Percentiles rank a stretch among this genome's conserved stretches.
Evolutionary conservation across 2,329 filamentous ascomycete genomes (phyloP).

Genomic region (Parastagonospora nodorum): DNA sequence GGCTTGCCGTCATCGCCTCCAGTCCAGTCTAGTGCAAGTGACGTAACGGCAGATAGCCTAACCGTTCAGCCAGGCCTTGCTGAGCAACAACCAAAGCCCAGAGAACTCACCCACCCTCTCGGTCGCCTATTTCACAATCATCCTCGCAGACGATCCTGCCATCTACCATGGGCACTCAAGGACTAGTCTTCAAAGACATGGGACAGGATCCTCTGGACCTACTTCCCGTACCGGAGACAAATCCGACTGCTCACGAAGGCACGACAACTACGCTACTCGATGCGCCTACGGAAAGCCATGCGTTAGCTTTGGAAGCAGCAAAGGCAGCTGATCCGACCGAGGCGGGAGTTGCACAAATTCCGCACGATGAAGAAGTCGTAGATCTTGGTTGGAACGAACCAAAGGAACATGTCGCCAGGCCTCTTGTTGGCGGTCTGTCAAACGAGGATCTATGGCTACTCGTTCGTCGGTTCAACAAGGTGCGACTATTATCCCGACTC

Average conservation of each 20-base stretch:
- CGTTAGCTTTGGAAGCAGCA: constrained; percentile 48
- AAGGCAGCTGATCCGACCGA: constrained; percentile 43
- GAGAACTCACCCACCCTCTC: neutral
- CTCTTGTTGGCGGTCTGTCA: constrained; percentile 68
- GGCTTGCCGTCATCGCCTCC: constrained; percentile 13
- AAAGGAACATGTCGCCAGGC: constrained; percentile 60
- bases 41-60: constrained; percentile 16
- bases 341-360: constrained; percentile 52
- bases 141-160: neutral
- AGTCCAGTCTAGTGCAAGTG: constrained; percentile 19
- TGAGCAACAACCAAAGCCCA: constrained; percentile 10
- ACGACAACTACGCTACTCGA: constrained; percentile 44
- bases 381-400: constrained; percentile 73
- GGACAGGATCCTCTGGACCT: constrained; percentile 19
- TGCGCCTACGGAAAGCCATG: constrained; percentile 54
- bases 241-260: constrained; percentile 34
- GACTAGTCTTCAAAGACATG: constrained; percentile 38
- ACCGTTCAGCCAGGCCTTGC: neutral
- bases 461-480: constrained; percentile 75
- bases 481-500: constrained; percentile 24
- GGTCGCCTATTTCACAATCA: neutral
- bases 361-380: constrained; percentile 59
- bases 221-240: constrained; percentile 41
- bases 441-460: constrained; percentile 78
- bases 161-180: constrained; percentile 35